Conservation (phyloP, 306 rosid species). For the Myrica gale region DNA sequence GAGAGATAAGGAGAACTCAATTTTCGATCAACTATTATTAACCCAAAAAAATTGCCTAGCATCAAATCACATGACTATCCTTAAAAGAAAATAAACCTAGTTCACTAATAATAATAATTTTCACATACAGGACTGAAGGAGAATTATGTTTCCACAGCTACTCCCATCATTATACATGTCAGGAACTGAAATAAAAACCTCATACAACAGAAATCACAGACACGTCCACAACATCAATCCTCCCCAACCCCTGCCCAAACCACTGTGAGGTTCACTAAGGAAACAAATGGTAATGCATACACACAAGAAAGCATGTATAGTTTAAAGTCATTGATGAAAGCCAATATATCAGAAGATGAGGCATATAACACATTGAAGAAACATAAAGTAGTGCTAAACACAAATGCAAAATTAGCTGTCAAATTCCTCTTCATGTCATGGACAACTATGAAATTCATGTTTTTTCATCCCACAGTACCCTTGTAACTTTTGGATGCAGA, state of each 20-base stretch:
- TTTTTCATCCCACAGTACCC: background rate
- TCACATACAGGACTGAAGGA: background rate
- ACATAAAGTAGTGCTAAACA: background rate
- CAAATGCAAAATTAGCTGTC: background rate
- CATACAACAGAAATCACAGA: background rate
- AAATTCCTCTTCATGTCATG: background rate
- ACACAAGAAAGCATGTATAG: background rate
- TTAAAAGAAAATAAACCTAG: too few relatives aligned
- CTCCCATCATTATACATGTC: background rate
- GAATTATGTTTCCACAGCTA: background rate
- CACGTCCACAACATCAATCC: background rate
- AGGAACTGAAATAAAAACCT: background rate
- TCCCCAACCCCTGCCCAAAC: background rate
- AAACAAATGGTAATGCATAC: background rate
- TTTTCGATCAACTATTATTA: background rate
- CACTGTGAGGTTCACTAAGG: background rate
- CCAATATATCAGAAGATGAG: background rate
- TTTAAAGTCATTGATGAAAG: too few relatives aligned
- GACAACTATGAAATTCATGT: background rate
- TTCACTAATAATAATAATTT: too few relatives aligned
- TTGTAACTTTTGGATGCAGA: too few relatives aligned
- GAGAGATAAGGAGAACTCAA: background rate
- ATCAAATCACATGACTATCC: background rate
- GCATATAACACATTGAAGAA: background rate
- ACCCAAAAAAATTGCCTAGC: background rate